phyloP scores from a whole-genome alignment of 208 protist genomes.

The Trichomonas gallinae region DNA sequence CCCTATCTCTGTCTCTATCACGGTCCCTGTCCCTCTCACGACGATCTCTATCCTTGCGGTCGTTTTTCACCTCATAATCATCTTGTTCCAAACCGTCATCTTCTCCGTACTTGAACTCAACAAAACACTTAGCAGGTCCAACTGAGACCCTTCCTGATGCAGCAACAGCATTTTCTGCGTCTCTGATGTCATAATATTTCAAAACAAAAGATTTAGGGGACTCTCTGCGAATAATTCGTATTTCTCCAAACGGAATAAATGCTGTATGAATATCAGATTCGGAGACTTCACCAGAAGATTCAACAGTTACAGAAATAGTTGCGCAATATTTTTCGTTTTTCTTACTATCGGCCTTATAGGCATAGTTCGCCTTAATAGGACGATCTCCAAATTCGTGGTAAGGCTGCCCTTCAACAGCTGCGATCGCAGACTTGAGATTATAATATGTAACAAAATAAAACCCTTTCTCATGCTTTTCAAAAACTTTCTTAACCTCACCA shows the following conservation, averaged over 20 bases:
- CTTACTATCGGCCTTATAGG: neutral
- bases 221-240: neutral
- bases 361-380: neutral
- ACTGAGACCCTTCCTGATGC: neutral
- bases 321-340: neutral
- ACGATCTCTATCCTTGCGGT: neutral
- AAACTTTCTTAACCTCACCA: neutral
- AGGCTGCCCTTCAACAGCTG: neutral
- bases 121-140: neutral
- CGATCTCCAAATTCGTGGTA: neutral
- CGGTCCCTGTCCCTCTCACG: neutral
- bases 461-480: neutral
- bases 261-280: neutral
- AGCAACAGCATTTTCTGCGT: neutral
- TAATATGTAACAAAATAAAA: neutral
- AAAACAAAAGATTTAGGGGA: neutral
- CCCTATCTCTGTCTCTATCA: neutral
- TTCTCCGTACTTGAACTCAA: neutral
- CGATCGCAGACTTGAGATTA: neutral
- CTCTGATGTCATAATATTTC: neutral
- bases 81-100: neutral
- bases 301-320: neutral
- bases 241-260: neutral
- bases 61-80: neutral
- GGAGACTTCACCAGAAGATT: neutral